These are phyloP conservation scores for Verbascum thapsus DNA, from an alignment of 257 asterid species.

Conservation along the genomic window DNA sequence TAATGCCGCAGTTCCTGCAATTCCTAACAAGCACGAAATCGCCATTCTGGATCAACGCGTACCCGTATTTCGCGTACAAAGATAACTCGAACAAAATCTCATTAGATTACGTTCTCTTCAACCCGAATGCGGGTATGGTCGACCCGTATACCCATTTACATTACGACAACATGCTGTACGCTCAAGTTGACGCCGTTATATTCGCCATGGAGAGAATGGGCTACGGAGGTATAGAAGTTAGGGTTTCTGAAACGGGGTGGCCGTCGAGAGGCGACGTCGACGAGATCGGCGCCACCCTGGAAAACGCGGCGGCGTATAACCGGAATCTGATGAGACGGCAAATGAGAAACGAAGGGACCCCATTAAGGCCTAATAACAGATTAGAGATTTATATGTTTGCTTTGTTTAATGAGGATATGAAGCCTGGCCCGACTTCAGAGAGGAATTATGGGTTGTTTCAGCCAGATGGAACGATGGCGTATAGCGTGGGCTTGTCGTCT, in stretches of 20 bases:
- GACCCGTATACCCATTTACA: conserved; percentile 64
- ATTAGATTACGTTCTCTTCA: conserved; percentile 64
- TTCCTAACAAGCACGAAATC: conserved; percentile 62
- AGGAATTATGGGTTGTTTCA: conserved; percentile 77
- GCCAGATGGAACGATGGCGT: conserved; percentile 84
- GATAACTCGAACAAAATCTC: conserved; percentile 57
- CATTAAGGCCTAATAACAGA: conserved; percentile 59
- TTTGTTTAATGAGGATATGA: conserved; percentile 80
- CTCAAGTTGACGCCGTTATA: conserved; percentile 77
- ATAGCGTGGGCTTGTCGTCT: conserved; percentile 49
- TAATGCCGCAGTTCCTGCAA: conserved; percentile 65
- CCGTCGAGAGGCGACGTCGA: conserved; percentile 70
- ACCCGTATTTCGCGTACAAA: conserved; percentile 90
- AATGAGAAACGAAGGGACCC: conserved; percentile 65
- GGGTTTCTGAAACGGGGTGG: conserved; percentile 91
- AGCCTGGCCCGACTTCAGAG: conserved; percentile 91
- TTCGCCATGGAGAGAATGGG: conserved; percentile 74
- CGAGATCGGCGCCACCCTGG: conserved; percentile 63
- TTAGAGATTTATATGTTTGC: conserved; percentile 80
- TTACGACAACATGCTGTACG: conserved; percentile 89
- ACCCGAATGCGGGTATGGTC: conserved; percentile 64
- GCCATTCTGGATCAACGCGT: conserved; percentile 88
- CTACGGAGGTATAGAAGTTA: conserved; percentile 55
- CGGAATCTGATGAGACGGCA: conserved; percentile 67
- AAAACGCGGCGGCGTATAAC: conserved; percentile 72